Conservation (phyloP, 139 green algal species). For the Bryopsis sp. region DNA sequence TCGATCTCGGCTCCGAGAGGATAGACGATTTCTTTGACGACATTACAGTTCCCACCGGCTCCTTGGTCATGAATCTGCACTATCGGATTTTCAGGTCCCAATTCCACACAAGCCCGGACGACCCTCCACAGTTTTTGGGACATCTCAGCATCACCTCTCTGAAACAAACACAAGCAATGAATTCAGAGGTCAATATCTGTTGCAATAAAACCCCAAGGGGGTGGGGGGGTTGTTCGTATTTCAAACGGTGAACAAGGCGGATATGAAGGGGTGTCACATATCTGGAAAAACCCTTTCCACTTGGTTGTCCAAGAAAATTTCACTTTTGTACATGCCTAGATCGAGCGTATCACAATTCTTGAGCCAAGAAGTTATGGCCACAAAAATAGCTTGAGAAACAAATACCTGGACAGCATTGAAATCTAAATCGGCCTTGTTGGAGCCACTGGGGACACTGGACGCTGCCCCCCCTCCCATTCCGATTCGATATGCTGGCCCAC, state of each 20-base stretch:
- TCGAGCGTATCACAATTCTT: too few relatives aligned
- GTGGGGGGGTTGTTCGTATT: too few relatives aligned
- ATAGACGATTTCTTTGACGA: conserved; percentile 99
- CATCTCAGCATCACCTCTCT: conserved; percentile 96
- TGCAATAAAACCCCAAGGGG: too few relatives aligned
- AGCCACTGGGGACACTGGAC: conserved; percentile 62
- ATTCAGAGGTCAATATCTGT: neutral
- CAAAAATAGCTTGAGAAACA: too few relatives aligned
- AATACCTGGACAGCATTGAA: conserved; percentile 94
- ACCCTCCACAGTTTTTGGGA: conserved; percentile 97
- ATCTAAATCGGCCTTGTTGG: conserved; percentile 85
- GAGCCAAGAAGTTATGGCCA: too few relatives aligned
- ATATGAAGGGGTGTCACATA: too few relatives aligned
- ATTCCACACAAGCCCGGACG: conserved; percentile 90
- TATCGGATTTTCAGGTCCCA: conserved; percentile 90
- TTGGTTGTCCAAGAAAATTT: too few relatives aligned
- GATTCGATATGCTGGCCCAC: conserved; percentile 96
- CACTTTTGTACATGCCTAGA: too few relatives aligned
- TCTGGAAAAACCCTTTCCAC: too few relatives aligned
- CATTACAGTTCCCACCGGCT: conserved; percentile 98
- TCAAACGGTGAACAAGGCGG: too few relatives aligned
- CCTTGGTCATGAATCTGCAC: conserved; percentile 86
- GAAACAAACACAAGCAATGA: conserved; percentile 17
- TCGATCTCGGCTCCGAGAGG: conserved; percentile 90
- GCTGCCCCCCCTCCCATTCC: conserved; percentile 96